Conservation (phyloP, 805 yeast species). For the Yarrowia sp. region DNA sequence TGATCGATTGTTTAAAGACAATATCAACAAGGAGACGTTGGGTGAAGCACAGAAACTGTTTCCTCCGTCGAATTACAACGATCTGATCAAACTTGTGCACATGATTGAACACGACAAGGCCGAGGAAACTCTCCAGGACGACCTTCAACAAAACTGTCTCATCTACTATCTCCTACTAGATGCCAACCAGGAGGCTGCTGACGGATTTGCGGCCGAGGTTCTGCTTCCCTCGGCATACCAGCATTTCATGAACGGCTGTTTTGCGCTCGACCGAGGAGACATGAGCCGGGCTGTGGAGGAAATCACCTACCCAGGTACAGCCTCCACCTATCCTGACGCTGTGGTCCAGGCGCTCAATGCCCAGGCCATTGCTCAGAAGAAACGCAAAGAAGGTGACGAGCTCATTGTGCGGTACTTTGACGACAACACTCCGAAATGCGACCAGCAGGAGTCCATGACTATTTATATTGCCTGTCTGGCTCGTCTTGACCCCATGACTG, state of each 20-base stretch:
- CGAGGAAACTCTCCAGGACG: conserved; percentile 16
- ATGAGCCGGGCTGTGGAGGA: background rate
- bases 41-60: conserved; percentile 2
- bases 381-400: background rate
- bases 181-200: conserved; percentile 9
- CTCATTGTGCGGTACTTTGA: conserved; percentile 18
- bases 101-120: conserved; percentile 1
- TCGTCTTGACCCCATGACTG: conserved; percentile 22
- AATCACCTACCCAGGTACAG: conserved; percentile 16
- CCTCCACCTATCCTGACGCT: conserved; percentile 19
- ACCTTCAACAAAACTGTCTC: conserved; percentile 20
- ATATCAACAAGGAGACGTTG: background rate
- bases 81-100: background rate
- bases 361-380: background rate
- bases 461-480: conserved; percentile 8
- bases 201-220: background rate
- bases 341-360: conserved; percentile 8
- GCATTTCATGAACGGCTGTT: conserved; percentile 30
- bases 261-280: conserved; percentile 25
- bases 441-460: background rate
- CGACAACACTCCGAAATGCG: background rate
- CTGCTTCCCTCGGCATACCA: background rate
- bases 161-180: conserved; percentile 14
- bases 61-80: background rate
- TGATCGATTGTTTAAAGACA: conserved; percentile 15